Conservation (phyloP, 2,329 filamentous ascomycete species). For the Shiraia sp. region DNA sequence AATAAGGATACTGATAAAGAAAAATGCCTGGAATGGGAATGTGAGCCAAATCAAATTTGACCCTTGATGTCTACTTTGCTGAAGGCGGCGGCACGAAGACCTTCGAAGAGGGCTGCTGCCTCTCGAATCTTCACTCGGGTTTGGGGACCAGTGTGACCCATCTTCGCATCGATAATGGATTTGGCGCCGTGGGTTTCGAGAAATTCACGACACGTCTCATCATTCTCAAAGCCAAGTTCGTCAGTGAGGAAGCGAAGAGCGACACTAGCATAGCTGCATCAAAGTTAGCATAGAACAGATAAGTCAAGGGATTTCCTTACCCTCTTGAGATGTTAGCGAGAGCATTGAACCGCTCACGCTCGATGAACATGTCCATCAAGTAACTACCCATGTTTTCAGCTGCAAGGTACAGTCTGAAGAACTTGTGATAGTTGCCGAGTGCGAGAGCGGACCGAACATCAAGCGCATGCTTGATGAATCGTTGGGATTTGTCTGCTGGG, state of each 20-base stretch:
- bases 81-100: conserved; percentile 73
- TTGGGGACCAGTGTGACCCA: conserved; percentile 46
- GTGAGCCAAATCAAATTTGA: conserved; percentile 71
- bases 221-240: conserved; percentile 93
- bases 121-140: conserved; percentile 62
- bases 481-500: conserved; percentile 90
- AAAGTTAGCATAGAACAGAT: conserved; percentile 51
- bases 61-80: conserved; percentile 94
- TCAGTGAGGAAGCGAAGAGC: conserved; percentile 90
- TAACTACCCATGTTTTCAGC: conserved; percentile 97
- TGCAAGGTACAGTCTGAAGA: conserved; percentile 94
- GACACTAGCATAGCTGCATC: conserved; percentile 87
- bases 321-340: conserved; percentile 91
- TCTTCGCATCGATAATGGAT: conserved; percentile 74
- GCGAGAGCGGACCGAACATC: conserved; percentile 89
- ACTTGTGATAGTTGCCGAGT: conserved; percentile 94
- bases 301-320: conserved; percentile 60
- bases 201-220: conserved; percentile 88
- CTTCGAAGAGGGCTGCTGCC: conserved; percentile 68
- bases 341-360: conserved; percentile 87
- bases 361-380: conserved; percentile 99
- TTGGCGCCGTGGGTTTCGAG: conserved; percentile 79
- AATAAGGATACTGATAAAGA: conserved; percentile 5
- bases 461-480: conserved; percentile 81
- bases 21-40: conserved; percentile 10